Evolutionary conservation across 768 basidiomycete genomes (phyloP).

Genomic region (Panus rudis): DNA sequence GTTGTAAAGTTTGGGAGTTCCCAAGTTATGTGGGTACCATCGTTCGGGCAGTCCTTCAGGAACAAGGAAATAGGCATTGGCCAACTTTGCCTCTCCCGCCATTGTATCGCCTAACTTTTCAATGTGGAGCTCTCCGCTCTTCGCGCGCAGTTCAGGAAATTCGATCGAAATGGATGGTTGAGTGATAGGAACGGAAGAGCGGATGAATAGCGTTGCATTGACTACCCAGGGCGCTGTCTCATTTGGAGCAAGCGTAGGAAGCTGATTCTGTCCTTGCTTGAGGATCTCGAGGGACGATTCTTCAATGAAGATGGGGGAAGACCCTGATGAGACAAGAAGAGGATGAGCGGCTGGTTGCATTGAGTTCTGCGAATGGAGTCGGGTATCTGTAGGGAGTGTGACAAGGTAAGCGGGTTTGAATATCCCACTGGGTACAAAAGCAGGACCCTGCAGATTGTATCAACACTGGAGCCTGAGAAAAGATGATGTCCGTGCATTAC

Average conservation of each 20-base stretch:
- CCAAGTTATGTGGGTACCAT: slow-evolving; percentile 53
- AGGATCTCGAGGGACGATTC: slow-evolving; percentile 50
- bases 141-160: slow-evolving; percentile 40
- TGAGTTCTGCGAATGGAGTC: not conserved
- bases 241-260: slow-evolving; percentile 32
- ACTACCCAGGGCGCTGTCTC: slow-evolving; percentile 48
- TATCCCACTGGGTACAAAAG: slow-evolving; percentile 49
- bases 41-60: slow-evolving; percentile 39
- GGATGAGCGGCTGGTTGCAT: slow-evolving; percentile 14
- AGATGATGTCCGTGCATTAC: slow-evolving; percentile 17
- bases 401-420: slow-evolving; percentile 50
- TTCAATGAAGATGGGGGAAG: slow-evolving; percentile 35
- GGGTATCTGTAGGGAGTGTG: slow-evolving; percentile 25
- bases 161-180: slow-evolving; percentile 34
- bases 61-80: slow-evolving; percentile 38
- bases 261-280: slow-evolving; percentile 39
- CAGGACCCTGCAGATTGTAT: slow-evolving; percentile 35
- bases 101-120: slow-evolving; percentile 18
- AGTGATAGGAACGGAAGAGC: slow-evolving; percentile 31
- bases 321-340: slow-evolving; percentile 15
- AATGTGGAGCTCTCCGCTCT: slow-evolving; percentile 28
- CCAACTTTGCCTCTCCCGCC: slow-evolving; percentile 29
- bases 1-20: slow-evolving; percentile 48
- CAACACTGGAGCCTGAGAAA: not conserved
- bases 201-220: slow-evolving; percentile 45